Evolutionary conservation across 352 stramenopile species (phyloP), one percentile per base, ranked within the genome.

Genomic region (Pythium dissimile): DNA sequence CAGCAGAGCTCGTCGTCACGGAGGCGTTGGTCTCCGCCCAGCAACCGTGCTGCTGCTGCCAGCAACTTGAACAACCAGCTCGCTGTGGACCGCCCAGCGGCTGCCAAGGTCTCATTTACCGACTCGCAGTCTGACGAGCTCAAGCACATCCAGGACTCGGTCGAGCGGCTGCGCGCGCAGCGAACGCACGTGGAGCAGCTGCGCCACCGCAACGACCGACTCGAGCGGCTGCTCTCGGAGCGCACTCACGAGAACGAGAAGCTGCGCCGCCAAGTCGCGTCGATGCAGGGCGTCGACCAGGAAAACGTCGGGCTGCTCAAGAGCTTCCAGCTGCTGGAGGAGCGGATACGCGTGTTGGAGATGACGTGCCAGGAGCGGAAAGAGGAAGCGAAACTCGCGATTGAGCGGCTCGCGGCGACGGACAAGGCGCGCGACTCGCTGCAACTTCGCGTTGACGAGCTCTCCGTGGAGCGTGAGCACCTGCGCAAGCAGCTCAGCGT

Each of bases 291-390:
- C 1, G 61, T 80, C 21, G 71, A 84, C 38, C 59, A 78, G 34
- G 76, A 89, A 52, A 86, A 89, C 55, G 57, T 79, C 32, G 71
- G 66, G 10, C 65, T 81, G 24, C 59, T 83, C 15, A 72, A 84
- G 47, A 82, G 67, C 34, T 69, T 84, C 26, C 80, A 83, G 41
- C 43, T 84, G 26, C 52, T 89, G 5, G 72, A 89, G 59, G 66
- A 81, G 51, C 66, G 76, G 8, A 55, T 76, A 34, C 70, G 51
- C 28, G 66, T 48, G 7, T 62, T 89, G 8, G 78, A 88, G 34
- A 56, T 65, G 18, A 51, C 52, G 1, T 80, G 64, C 21, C 62
- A 57, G 20, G 59, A 60, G 3, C 54, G 54, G 9, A 54, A 64
- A 30, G 62, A 69, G 6, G 54, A 64, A 26, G 32, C 27, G 3